Evolutionary conservation across 129 eudicot species (phyloP).

Genomic region (Scalesia atractyloides): DNA sequence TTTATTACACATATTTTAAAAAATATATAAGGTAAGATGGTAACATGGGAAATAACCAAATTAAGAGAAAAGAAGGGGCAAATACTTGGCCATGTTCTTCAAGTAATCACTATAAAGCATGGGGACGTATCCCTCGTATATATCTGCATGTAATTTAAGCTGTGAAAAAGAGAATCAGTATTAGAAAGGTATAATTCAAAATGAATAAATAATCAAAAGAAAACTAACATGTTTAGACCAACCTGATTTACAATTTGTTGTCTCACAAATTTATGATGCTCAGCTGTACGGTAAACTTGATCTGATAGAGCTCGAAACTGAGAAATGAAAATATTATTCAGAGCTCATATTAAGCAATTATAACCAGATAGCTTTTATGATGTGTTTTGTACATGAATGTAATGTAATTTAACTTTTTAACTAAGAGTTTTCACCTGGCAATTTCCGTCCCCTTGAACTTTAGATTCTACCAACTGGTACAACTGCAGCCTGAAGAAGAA

Average conservation of each 20-base stretch:
- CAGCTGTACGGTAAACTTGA: constrained; percentile 89
- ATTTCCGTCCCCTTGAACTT: constrained; percentile 90
- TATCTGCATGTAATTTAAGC: constrained; percentile 71
- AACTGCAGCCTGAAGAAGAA: constrained; percentile 60
- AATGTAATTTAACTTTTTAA: background rate
- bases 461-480: constrained; percentile 77
- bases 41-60: constrained; percentile 7
- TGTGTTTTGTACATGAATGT: background rate
- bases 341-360: constrained; percentile 14
- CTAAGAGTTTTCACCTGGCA: constrained; percentile 66
- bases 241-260: constrained; percentile 89
- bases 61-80: constrained; percentile 24
- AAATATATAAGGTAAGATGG: constrained; percentile 13
- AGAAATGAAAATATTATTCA: constrained; percentile 16
- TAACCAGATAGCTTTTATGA: constrained; percentile 11
- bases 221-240: constrained; percentile 17
- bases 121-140: constrained; percentile 93
- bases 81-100: constrained; percentile 87
- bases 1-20: constrained; percentile 22
- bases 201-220: constrained; percentile 1
- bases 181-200: constrained; percentile 7
- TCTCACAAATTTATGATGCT: constrained; percentile 90
- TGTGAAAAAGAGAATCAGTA: constrained; percentile 27
- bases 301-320: constrained; percentile 97
- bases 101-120: constrained; percentile 79